Base-by-base conservation (phyloP, 2,329 filamentous ascomycete species). In the Leptographium radiaticola region DNA sequence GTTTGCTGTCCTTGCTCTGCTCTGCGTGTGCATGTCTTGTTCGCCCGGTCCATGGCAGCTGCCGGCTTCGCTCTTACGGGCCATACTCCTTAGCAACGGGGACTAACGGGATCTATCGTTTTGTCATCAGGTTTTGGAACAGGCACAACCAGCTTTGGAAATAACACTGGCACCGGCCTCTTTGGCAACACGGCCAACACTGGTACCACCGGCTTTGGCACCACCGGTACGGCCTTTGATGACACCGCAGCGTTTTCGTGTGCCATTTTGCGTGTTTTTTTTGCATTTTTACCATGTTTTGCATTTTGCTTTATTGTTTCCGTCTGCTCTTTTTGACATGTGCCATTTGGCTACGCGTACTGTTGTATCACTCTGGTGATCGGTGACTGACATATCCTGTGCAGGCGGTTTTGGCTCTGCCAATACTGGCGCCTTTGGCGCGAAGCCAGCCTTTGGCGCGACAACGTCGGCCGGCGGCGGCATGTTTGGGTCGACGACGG, bases 391-490 rank as follows among this genome's bases (percentile, higher is more conserved):
- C 40, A 42, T 34, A 48, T 36, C 33, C 25, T 8, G 11, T 50
- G 0, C 50, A 62, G 60, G 62, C 52, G 65, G 61, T 36, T 66
- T 68, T 46, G 64, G 60, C 18, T 56, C 59, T 16, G 56, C 52
- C 33, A 55, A 57, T 7, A 60, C 58, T 39, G 64, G 63, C 51
- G 66, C 42, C 59, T 69, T 62, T 40, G 61, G 61, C 16, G 55
- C 62, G 39, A 74, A 81, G 63, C 73, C 79, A 43, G 70, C 76
- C 12, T 80, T 81, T 60, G 78, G 79, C 47, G 65, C 72, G n/a
- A 61, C 68, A 7, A 65, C 65, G 33, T 50, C 71, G 16, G 66
- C 64, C 34, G 69, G 70, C n/a, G 66, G 65, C 33, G 68, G 73
- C 40, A 65, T 77, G 12, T 80, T 81, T 60, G 78, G 79, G 48